Evolutionary conservation across 805 yeast genomes (phyloP), one percentile per base, ranked within the genome.

Genomic region (Metschnikowia chrysomelidarum): DNA sequence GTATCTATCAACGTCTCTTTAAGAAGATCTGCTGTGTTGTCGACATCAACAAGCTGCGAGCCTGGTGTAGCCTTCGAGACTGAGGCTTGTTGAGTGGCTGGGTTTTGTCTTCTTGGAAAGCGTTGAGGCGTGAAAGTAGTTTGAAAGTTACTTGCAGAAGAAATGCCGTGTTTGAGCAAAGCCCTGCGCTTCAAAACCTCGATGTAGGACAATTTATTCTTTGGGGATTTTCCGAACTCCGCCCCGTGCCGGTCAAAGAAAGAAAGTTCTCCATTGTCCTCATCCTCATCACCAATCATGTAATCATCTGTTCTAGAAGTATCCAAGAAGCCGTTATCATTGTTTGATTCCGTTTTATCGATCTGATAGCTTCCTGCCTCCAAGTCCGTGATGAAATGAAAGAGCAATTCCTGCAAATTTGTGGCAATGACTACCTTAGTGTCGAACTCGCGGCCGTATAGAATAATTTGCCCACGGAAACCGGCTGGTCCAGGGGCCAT

Each of bases 201-300:
- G 26, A 68, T 53, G 46, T 67, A 68, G n/a, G 57, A 52, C n/a
- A 62, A 46, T 34, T 56, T 57, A 8, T 59, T 61, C 29, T 48
- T 52, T 24, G 44, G 38, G 4, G 54, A 53, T 27, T 51, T 50
- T 25, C 59, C 58, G 28, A 67, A 64, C 47, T 66, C 71, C 12
- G 54, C 52, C 6, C 60, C 59, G 24, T 56, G 66, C 36, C 57
- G 55, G 40, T 68, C 73, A 35, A 44, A 58, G 41, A 56, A 68
- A 16, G 51, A 40, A 35, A 68, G 64, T 41, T 68, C 71, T 5
- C 73, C 73, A 43, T 63, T 59, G 28, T 57, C 71, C 44, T 65
- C 73, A 35, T 67, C 73, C 42, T 67, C 71, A 32, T 67, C 72
- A 7, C 72, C 73, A 49, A 67, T 53, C 58, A 52, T 56, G 47